phyloP scores from a whole-genome alignment of 176 grass and related monocot genomes.

The Carex kokanica region DNA sequence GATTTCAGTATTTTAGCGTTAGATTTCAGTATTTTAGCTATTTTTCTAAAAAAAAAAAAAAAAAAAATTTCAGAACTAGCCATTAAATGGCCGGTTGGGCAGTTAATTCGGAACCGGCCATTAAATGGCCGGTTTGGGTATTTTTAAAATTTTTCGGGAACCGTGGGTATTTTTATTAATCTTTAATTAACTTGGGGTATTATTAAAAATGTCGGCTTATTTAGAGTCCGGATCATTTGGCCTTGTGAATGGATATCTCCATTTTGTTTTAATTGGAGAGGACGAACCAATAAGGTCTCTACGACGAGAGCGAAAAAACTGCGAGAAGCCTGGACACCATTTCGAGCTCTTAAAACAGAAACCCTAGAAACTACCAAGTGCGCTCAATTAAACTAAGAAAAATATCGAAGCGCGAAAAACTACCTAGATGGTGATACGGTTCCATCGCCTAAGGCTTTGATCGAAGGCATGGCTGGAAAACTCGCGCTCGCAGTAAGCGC shows the following conservation, averaged over 20 bases:
- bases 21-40: no score
- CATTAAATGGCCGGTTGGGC: no score
- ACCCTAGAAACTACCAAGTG: slow-evolving; percentile 12
- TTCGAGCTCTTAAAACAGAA: slow-evolving; percentile 7
- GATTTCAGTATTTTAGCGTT: no score
- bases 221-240: neutral
- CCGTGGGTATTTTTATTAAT: no score
- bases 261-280: neutral
- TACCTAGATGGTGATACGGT: slow-evolving; percentile 7
- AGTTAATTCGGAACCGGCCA: no score
- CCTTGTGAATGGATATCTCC: neutral
- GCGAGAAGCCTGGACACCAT: neutral
- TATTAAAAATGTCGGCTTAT: no score
- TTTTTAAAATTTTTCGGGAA: no score
- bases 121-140: no score
- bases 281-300: neutral
- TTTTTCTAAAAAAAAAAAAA: no score
- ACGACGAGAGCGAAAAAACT: neutral
- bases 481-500: slow-evolving; percentile 23
- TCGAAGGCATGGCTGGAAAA: slow-evolving; percentile 26
- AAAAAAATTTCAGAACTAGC: no score
- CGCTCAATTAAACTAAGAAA: slow-evolving; percentile 23
- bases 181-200: no score
- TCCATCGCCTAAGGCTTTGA: slow-evolving; percentile 13
- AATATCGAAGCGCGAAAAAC: neutral